Evolutionary conservation across 805 yeast species (phyloP).

Genomic region (Lachancea sp.): DNA sequence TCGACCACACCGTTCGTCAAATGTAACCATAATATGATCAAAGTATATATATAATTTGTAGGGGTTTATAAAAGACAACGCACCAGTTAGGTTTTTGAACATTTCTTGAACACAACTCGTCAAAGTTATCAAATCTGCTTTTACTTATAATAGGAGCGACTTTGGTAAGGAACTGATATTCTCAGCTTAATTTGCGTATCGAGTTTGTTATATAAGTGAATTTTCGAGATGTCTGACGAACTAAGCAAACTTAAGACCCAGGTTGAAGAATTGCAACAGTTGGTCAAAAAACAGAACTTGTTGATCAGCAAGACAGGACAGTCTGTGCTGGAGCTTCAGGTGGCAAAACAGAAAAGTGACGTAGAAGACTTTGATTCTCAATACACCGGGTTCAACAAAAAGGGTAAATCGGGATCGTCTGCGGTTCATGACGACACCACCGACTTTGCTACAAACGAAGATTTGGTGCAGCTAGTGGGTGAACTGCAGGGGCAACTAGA

Average conservation of each 20-base stretch:
- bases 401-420: constrained; percentile 2
- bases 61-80: no score
- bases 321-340: constrained; percentile 64
- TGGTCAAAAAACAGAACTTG: constrained; percentile 59
- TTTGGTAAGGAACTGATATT: not conserved
- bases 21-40: no score
- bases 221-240: constrained; percentile 20
- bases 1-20: no score
- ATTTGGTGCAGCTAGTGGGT: constrained; percentile 76
- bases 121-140: no score
- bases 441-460: constrained; percentile 74
- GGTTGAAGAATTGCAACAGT: constrained; percentile 44
- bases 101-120: no score
- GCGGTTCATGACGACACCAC: constrained; percentile 32
- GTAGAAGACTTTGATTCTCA: constrained; percentile 27
- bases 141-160: no score
- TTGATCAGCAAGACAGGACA: constrained; percentile 73
- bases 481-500: constrained; percentile 88
- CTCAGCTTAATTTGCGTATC: not conserved
- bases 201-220: not conserved
- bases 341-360: constrained; percentile 43
- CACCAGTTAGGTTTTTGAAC: no score
- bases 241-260: constrained; percentile 33
- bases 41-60: no score
- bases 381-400: constrained; percentile 8